Percentiles rank a stretch among this genome's conserved stretches.
Evolutionary conservation across 139 green algal genomes (phyloP).

Genomic region (Asterochloris sp.): DNA sequence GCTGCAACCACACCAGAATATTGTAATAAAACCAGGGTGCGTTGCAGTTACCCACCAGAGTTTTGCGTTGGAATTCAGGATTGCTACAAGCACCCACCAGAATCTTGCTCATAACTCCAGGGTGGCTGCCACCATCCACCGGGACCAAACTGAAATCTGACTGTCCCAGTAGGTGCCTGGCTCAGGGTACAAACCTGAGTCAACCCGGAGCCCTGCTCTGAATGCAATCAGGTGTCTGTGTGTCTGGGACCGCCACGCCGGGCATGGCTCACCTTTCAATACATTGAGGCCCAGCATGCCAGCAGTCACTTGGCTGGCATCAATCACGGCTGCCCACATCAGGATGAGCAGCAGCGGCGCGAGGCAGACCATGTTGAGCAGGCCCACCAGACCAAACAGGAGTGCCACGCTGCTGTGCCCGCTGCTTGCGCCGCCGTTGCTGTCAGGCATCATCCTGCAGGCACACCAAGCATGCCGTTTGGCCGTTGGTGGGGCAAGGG

Average conservation of each 20-base stretch:
- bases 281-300: conserved; percentile 16
- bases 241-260: neutral
- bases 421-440: too few relatives aligned
- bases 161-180: neutral
- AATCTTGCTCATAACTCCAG: too few relatives aligned
- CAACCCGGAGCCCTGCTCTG: neutral
- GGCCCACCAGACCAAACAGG: conserved; percentile 83
- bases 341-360: conserved; percentile 44
- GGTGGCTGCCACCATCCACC: too few relatives aligned
- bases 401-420: conserved; percentile 38
- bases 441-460: too few relatives aligned
- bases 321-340: conserved; percentile 8
- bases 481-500: conserved; percentile 36
- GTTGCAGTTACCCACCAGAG: too few relatives aligned
- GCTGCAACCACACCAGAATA: too few relatives aligned
- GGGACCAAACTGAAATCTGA: too few relatives aligned
- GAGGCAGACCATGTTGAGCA: conserved; percentile 52
- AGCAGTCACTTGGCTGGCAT: conserved; percentile 25
- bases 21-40: too few relatives aligned
- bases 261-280: conserved; percentile 19
- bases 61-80: too few relatives aligned
- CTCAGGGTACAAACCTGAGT: neutral
- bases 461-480: conserved; percentile 35
- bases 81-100: too few relatives aligned
- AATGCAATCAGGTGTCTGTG: conserved; percentile 5